phyloP scores from a whole-genome alignment of 768 basidiomycete species.

The Xanthoconium stramineum region DNA sequence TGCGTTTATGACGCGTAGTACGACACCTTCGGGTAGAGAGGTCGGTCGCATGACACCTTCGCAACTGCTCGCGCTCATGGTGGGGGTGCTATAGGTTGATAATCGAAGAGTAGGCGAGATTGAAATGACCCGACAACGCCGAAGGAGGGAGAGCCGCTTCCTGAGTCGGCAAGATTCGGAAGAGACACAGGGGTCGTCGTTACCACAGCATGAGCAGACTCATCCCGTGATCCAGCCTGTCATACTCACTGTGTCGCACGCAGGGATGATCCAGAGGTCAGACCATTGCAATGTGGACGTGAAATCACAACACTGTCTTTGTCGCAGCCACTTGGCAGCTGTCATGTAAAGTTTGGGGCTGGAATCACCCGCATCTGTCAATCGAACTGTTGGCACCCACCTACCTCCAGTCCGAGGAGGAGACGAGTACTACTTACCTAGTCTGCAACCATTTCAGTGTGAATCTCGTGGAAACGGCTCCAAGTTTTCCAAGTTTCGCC shows the following conservation, averaged over 20 bases:
- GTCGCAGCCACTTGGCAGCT: neutral
- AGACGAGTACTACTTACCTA: neutral
- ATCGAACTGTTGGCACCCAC: neutral
- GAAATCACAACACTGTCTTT: neutral
- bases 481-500: neutral
- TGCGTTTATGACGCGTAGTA: slow-evolving; percentile 27
- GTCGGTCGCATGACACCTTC: neutral
- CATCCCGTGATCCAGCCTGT: neutral
- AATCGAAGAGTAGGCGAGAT: neutral
- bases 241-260: neutral
- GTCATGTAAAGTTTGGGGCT: neutral
- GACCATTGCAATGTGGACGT: neutral
- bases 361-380: neutral
- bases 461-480: neutral
- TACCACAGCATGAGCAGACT: neutral
- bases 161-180: slow-evolving; percentile 21
- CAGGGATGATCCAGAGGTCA: neutral
- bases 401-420: neutral
- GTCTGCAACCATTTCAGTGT: neutral
- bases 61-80: slow-evolving; percentile 9
- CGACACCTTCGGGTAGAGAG: slow-evolving; percentile 8
- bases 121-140: neutral
- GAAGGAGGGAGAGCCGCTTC: neutral
- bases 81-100: neutral
- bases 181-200: neutral